Base-by-base conservation (phyloP, 768 basidiomycete genomes). In the Boletus fagicola region DNA sequence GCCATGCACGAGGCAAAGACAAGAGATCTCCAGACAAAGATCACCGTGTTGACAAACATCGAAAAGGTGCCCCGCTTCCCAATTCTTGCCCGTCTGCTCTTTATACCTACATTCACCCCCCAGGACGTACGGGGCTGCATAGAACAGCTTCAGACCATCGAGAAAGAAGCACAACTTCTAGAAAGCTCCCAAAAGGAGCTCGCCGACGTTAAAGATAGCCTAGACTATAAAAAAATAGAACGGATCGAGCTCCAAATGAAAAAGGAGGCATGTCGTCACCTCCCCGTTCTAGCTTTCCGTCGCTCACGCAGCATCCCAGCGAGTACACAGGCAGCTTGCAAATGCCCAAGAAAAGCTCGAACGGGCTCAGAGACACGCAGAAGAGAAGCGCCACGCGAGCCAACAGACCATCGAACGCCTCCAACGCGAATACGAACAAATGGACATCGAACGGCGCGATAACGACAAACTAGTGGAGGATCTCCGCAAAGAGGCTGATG, bases 341-440 rank as follows among this genome's bases (percentile, higher is more conserved):
- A 93, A 94, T 69, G 94, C 94, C 5, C 80, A 84, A 45, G 88
- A 92, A 62, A 94, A 92, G 71, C 80, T 94, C 10, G 84, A 88
- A 54, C 83, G 90, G 28, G 87, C 89, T 0, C 86, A 90, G 66
- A 80, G 82, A 58, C 87, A 90, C 60, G 86, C 87, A 7, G 88
- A 90, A 69, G 92, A 94, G 55, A 90, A 89, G 70, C 85, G 87
- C 54, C 65, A 78, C 13, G 80, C 85, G n/a, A 87, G 84, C 63
- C 85, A 87, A 59, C 79, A 83, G 58, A 87, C 85, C 8, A 86
- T 94, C 54, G 86, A 88, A 50, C 80, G 84, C 13, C 76, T 96
- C 20, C 85, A 92, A 67, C 79, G 75, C 38, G 90, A 94, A 72
- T 92, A 90, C 68, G 84, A 88, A 46, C 80, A 86, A 60, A 92